Base-by-base conservation (phyloP, 495 filamentous ascomycete species). In the Geoglossum glabrum region DNA sequence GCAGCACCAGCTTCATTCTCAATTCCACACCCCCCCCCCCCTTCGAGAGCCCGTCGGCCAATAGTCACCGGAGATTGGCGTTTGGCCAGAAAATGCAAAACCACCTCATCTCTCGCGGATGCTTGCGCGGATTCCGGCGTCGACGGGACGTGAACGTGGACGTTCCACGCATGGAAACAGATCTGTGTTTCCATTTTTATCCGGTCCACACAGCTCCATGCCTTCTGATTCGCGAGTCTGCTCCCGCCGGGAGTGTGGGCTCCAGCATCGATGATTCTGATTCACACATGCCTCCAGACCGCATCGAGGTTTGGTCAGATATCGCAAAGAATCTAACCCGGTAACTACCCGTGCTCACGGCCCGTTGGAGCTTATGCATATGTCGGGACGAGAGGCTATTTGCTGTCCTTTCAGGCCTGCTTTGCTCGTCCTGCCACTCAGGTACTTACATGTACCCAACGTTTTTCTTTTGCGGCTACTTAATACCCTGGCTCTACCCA, bases 401-500 rank as follows among this genome's bases (percentile, higher is more conserved):
- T 52, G 49, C 49, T 52, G 30, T 52, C 49, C 49, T 52, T 28
- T 52, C 49, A 52, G 23, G 25, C 28, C 49, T 52, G 15, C 49
- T 52, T 52, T 26, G n/a, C 49, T 30, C 49, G 23, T 31, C 49
- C 49, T 52, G 23, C 40, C 40, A 45, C 17, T 45, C 40, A 45
- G 19, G 40, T 45, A 45, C 40, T 45, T 45, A 52, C 25, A 52
- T 52, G 49, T 52, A 27, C 49, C 21, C 11, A 26, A 13, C 13
- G 28, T 52, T 52, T 52, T 52, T 52, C 17, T 52, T 52, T 52
- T 52, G 49, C 26, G 49, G 49, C 11, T 52, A 52, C 49, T 52
- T 52, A 52, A 52, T 52, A 52, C 21, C 49, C 49, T 52, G 49
- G 49, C 49, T 19, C 49, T 52, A 52, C 49, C 49, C 49, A 52